Evolutionary conservation across 1,139 yeast species (phyloP).

Genomic region (Blastobotrys persicus): DNA sequence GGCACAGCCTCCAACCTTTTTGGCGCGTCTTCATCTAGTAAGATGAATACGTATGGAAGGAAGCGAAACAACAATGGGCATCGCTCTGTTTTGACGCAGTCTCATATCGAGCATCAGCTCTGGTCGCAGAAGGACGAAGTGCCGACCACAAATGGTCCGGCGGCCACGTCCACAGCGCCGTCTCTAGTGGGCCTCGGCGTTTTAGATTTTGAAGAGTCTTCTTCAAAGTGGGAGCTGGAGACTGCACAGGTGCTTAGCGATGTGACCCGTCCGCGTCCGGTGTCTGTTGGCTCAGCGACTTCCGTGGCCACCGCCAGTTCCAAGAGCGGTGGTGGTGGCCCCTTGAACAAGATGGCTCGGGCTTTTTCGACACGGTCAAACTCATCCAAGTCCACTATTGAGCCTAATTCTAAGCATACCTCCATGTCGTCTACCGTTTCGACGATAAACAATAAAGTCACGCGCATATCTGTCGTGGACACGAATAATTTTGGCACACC

Average conservation of each 20-base stretch:
- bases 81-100: conserved; percentile 25
- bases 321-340: conserved; percentile 8
- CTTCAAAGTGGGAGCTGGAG: conserved; percentile 24
- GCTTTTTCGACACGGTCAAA: conserved; percentile 25
- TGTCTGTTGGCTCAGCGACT: conserved; percentile 15
- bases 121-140: conserved; percentile 24
- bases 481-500: background rate
- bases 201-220: conserved; percentile 21
- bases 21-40: conserved; percentile 4
- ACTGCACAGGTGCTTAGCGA: conserved; percentile 19
- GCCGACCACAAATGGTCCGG: conserved; percentile 1
- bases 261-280: conserved; percentile 13
- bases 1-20: conserved; percentile 13
- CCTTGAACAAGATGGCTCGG: conserved; percentile 21
- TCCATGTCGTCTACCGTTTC: conserved; percentile 28
- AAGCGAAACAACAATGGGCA: conserved; percentile 21
- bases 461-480: conserved; percentile 6
- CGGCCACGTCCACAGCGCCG: conserved; percentile 8
- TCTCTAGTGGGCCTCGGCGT: conserved; percentile 25
- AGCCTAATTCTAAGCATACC: conserved; percentile 25
- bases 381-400: conserved; percentile 26
- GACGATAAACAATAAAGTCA: conserved; percentile 19
- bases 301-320: conserved; percentile 1
- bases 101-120: conserved; percentile 25
- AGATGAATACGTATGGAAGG: conserved; percentile 25